Base-by-base conservation (phyloP, 495 filamentous ascomycete species). In the Trichoderma orchidacearum region DNA sequence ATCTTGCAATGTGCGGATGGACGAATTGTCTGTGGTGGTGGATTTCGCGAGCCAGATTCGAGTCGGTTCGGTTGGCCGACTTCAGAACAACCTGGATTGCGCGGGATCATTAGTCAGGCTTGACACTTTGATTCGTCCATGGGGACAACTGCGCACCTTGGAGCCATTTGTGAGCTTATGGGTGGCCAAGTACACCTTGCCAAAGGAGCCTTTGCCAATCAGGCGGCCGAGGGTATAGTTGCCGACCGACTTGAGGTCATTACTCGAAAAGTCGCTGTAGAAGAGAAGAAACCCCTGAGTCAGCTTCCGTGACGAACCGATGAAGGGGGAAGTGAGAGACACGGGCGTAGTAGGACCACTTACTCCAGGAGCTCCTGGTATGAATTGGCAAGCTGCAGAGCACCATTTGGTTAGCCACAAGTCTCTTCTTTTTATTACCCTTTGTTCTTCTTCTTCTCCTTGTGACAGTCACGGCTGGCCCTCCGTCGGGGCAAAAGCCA, bases 81-180 rank as follows among this genome's bases (percentile, higher is more conserved):
- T 97, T 97, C 66, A 97, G 89, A 15, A 97, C 92, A 60, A 97
- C 91, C 92, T 94, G 63, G 5, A 30, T 13, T n/a, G 13, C 27
- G 38, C 25, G 45, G 55, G 9, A 56, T 52, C 53, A 52, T 34
- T 17, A 55, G 29, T 27, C 34, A 35, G 7, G 31, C 27, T n/a
- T 25, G 18, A 27, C n/a, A 21, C 17, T n/a, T 9, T 54, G n/a
- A 9, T 30, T 23, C 31, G 1, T 11, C n/a, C 28, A 53, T 25
- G 11, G 51, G 5, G 5, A 30, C 7, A 55, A 36, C 21, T 15
- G 63, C 79, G 56, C 75, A 95, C 93, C 82, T 97, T 97, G 56
- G 90, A 96, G 64, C 90, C 91, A 83, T 96, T 96, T 61, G 89
- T 97, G 69, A 98, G 89, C 68, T 96, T 96, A 71, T 98, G 93